Conservation (phyloP, 1,139 yeast genomes). For the Yamadazyma songkhlaensis region DNA sequence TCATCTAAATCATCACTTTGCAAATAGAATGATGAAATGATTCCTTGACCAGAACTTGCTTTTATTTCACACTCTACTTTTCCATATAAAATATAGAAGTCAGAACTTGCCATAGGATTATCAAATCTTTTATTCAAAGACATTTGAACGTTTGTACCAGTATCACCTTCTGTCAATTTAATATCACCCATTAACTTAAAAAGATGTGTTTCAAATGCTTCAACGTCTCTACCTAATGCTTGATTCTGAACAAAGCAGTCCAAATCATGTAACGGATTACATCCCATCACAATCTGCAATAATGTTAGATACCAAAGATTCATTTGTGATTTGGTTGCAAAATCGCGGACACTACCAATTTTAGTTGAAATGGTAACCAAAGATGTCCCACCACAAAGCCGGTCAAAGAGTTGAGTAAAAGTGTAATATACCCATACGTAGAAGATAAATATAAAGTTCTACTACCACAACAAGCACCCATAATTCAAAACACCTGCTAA, state of each 20-base stretch:
- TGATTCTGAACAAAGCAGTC: constrained; percentile 22
- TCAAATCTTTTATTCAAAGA: constrained; percentile 29
- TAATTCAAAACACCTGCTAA: no score
- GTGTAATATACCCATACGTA: no score
- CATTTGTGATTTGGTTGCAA: constrained; percentile 5
- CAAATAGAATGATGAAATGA: constrained; percentile 43
- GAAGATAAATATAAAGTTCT: no score
- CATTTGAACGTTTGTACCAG: background rate
- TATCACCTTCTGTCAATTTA: background rate
- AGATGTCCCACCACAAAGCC: no score
- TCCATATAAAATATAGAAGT: constrained; percentile 40
- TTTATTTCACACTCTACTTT: constrained; percentile 39
- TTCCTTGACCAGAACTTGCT: constrained; percentile 39
- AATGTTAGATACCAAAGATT: background rate
- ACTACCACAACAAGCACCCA: no score
- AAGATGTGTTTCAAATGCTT: constrained; percentile 5
- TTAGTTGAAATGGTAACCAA: no score
- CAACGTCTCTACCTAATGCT: constrained; percentile 17
- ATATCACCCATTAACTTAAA: constrained; percentile 9
- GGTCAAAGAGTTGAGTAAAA: no score
- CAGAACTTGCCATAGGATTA: constrained; percentile 37
- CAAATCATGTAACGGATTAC: constrained; percentile 24
- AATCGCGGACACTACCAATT: no score
- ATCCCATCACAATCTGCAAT: constrained; percentile 7
- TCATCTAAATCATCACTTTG: constrained; percentile 50